Evolutionary conservation across 345 rosid species (phyloP).

Genomic region (Microcos paniculata): DNA sequence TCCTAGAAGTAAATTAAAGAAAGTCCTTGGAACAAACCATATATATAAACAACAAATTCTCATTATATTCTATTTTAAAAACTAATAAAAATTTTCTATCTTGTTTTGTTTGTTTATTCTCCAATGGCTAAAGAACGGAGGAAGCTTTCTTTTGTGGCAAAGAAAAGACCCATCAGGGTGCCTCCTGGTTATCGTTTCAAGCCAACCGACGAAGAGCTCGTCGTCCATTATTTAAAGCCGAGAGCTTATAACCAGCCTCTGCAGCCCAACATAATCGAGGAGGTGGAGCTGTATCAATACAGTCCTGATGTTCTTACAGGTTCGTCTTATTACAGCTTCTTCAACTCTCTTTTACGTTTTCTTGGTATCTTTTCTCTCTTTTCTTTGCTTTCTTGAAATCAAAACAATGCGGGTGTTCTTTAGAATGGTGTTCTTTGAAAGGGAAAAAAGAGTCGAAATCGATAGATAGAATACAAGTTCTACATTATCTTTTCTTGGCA

Average conservation of each 20-base stretch:
- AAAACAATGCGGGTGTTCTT: not conserved
- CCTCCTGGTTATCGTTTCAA: not conserved
- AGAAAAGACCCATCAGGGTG: no score
- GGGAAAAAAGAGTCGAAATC: not conserved
- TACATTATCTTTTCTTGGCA: not conserved
- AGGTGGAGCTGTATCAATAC: not conserved
- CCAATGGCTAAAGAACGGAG: no score
- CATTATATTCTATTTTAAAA: no score
- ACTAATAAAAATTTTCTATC: no score
- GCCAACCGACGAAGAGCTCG: not conserved
- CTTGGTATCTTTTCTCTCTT: not conserved
- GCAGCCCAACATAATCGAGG: not conserved
- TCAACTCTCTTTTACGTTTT: no score
- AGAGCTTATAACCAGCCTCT: not conserved
- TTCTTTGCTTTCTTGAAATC: not conserved
- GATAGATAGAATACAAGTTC: no score
- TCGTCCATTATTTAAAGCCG: not conserved
- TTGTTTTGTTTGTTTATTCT: no score
- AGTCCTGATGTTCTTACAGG: not conserved
- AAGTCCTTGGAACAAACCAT: no score
- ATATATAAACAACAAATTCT: no score
- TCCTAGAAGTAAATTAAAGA: no score
- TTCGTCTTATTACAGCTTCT: not conserved
- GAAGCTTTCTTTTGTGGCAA: no score
- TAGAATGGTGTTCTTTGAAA: not conserved